phyloP scores from a whole-genome alignment of 2,329 filamentous ascomycete species.

The Akanthomyces muscarius region DNA sequence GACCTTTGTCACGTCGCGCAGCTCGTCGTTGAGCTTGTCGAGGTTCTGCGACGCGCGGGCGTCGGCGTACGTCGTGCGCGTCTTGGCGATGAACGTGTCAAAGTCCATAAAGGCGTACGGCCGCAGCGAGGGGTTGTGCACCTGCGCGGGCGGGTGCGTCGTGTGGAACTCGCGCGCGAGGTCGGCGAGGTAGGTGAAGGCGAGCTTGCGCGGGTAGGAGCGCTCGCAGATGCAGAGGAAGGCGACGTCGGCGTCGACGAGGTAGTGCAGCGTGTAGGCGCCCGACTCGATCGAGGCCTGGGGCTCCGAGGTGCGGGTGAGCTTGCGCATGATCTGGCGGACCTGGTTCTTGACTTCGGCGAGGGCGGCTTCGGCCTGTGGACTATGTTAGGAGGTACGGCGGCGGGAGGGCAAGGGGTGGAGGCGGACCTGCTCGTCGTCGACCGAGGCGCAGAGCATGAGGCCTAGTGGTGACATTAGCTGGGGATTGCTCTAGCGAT shows the following conservation, averaged over 20 bases:
- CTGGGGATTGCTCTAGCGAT: background rate
- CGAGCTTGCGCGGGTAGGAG: slow-evolving; percentile 94
- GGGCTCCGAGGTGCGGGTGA: slow-evolving; percentile 83
- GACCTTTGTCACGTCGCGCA: slow-evolving; percentile 95
- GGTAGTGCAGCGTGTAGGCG: slow-evolving; percentile 81
- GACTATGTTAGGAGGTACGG: background rate
- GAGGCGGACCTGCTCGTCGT: slow-evolving; percentile 69
- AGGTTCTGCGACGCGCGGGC: slow-evolving; percentile 87
- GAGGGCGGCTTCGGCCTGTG: slow-evolving; percentile 64
- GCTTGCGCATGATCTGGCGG: slow-evolving; percentile 81
- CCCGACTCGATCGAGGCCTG: slow-evolving; percentile 90
- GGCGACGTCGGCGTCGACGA: slow-evolving; percentile 76
- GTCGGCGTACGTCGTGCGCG: slow-evolving; percentile 91
- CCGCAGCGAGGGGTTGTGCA: slow-evolving; percentile 69
- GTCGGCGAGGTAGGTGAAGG: slow-evolving; percentile 96
- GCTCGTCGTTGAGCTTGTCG: slow-evolving; percentile 92
- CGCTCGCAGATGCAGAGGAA: slow-evolving; percentile 92
- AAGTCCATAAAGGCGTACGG: slow-evolving; percentile 98
- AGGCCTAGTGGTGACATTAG: slow-evolving; percentile 58
- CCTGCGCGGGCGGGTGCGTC: slow-evolving; percentile 70
- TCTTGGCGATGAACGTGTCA: slow-evolving; percentile 92
- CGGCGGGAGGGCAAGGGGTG: background rate
- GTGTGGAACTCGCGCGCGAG: slow-evolving; percentile 85
- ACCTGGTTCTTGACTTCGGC: slow-evolving; percentile 85
- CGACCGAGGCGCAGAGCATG: slow-evolving; percentile 90